These are phyloP conservation scores for Metarhizium album DNA, from an alignment of 2,329 filamentous ascomycete genomes.

Conservation along the genomic window DNA sequence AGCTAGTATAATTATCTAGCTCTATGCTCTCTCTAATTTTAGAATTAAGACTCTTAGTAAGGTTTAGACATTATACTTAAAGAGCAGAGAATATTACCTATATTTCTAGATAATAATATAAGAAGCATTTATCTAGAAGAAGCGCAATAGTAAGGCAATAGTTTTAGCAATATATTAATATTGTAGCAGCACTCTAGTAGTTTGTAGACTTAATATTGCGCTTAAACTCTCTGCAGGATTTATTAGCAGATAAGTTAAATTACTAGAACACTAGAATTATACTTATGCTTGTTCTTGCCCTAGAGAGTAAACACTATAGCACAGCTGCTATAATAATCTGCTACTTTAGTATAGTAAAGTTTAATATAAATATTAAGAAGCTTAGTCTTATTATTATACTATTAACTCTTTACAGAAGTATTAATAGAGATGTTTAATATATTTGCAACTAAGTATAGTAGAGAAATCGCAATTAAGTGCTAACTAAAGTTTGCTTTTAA, in stretches of 20 bases:
- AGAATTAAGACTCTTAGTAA: neutral
- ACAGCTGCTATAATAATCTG: neutral
- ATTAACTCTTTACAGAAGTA: neutral
- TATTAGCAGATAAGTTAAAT: too few relatives aligned
- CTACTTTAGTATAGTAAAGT: neutral
- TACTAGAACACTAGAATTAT: too few relatives aligned
- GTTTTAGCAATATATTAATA: neutral
- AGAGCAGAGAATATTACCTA: neutral
- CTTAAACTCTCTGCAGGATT: too few relatives aligned
- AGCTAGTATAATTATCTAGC: neutral
- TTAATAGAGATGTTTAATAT: neutral
- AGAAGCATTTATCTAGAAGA: neutral
- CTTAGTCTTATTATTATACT: neutral
- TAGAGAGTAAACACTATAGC: neutral
- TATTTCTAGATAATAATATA: neutral
- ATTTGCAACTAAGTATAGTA: too few relatives aligned
- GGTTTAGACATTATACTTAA: neutral
- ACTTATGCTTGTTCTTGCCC: too few relatives aligned
- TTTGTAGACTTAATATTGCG: neutral
- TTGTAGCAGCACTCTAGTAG: neutral
- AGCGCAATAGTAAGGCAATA: neutral
- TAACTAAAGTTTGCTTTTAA: neutral
- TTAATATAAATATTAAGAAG: neutral
- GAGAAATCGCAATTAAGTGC: neutral
- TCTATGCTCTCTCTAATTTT: neutral